Evolutionary conservation across 306 rosid species (phyloP).

Genomic region (Trifolium fragiferum): DNA sequence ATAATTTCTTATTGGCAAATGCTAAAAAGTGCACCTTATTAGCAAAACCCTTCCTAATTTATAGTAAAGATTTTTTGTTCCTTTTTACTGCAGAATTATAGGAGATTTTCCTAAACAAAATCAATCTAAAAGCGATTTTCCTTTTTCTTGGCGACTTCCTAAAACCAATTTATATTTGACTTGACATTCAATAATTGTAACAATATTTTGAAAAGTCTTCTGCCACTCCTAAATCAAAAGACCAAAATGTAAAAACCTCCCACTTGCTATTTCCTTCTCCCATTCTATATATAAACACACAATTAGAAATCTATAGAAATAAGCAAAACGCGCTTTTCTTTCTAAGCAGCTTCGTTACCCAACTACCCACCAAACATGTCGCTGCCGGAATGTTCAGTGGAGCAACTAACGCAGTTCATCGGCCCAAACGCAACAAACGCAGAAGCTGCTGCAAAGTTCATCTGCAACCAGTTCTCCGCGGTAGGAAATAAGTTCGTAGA

Average conservation of each 20-base stretch:
- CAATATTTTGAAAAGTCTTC: constrained; percentile 16
- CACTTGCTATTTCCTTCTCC: background rate
- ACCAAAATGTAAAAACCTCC: background rate
- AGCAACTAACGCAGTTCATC: constrained; percentile 49
- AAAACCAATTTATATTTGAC: background rate
- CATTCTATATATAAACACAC: background rate
- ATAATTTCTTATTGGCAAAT: too few relatives aligned
- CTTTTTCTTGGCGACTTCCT: background rate
- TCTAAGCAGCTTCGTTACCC: background rate
- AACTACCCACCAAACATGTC: constrained; percentile 39
- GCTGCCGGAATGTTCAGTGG: constrained; percentile 41
- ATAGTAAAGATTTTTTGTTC: too few relatives aligned
- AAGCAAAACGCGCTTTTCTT: background rate
- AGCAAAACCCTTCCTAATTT: too few relatives aligned
- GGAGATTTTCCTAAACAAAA: too few relatives aligned
- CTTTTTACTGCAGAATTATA: too few relatives aligned
- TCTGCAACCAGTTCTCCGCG: constrained; percentile 57
- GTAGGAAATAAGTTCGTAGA: constrained; percentile 51
- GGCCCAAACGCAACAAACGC: constrained; percentile 70
- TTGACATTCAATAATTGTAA: background rate
- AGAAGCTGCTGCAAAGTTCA: constrained; percentile 59
- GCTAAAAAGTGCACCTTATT: too few relatives aligned
- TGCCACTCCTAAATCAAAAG: background rate
- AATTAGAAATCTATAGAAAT: background rate
- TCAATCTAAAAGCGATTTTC: background rate